A percentile compares a stretch with the other conserved stretches of the same genome.
phyloP scores from a whole-genome alignment of 208 protist genomes.

The Porcisia hertigi region DNA sequence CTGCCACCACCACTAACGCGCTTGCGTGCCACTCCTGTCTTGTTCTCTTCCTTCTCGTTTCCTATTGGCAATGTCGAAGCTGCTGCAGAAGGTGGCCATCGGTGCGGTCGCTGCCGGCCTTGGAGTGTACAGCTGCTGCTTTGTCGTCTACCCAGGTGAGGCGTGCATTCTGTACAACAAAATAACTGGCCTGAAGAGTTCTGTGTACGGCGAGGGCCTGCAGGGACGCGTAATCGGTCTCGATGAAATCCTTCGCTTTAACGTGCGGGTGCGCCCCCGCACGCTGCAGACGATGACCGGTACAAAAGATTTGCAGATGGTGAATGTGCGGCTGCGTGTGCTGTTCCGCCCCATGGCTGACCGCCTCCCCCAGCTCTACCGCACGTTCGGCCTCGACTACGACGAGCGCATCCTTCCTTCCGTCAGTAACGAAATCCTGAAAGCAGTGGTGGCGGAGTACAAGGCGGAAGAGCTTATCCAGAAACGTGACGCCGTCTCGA shows the following conservation, averaged over 20 bases:
- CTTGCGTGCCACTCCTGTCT: constrained; percentile 6
- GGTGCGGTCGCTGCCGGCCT: constrained; percentile 63
- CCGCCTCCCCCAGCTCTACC: constrained; percentile 90
- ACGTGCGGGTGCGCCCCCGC: constrained; percentile 93
- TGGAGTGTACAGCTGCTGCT: constrained; percentile 90
- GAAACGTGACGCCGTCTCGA: constrained; percentile 95
- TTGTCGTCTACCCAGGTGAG: constrained; percentile 91
- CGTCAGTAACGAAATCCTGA: constrained; percentile 96
- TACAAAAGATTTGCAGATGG: constrained; percentile 94
- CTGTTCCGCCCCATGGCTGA: constrained; percentile 85
- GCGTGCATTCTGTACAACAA: constrained; percentile 93
- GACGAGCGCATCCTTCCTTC: constrained; percentile 98
- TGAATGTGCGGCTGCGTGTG: constrained; percentile 92
- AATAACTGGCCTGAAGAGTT: constrained; percentile 84
- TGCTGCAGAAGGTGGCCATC: constrained; percentile 67
- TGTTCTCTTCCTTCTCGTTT: constrained; percentile 3
- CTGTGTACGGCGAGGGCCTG: constrained; percentile 90
- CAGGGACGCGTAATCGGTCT: constrained; percentile 93
- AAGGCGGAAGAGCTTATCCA: constrained; percentile 99
- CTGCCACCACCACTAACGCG: too few species aligned
- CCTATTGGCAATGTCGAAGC: constrained; percentile 45
- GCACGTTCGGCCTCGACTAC: constrained; percentile 93
- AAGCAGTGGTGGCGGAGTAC: constrained; percentile 97
- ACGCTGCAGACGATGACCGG: constrained; percentile 92
- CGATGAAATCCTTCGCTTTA: constrained; percentile 96